phyloP scores from a whole-genome alignment of 805 yeast species.

The Metschnikowia koreensis region DNA sequence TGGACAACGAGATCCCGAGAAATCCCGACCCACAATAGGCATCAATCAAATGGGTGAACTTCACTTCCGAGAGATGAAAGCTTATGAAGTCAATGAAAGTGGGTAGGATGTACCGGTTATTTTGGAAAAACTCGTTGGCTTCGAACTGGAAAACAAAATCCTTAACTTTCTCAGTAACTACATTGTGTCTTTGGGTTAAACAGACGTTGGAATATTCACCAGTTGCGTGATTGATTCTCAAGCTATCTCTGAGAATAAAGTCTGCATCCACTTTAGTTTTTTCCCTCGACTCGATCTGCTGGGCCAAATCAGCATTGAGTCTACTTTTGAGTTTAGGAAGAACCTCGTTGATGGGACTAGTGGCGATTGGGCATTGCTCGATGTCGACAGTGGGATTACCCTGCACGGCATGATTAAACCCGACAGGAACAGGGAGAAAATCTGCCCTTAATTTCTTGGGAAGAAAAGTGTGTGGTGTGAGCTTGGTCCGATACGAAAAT shows the following conservation, averaged over 20 bases:
- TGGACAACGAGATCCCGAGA: conserved; percentile 38
- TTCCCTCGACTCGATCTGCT: conserved; percentile 5
- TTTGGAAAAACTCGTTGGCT: conserved; percentile 42
- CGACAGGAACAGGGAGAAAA: conserved; percentile 24
- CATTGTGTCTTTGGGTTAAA: conserved; percentile 24
- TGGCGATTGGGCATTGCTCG: conserved; percentile 37
- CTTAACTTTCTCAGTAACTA: conserved; percentile 36
- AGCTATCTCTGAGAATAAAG: conserved; percentile 34
- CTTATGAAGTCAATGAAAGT: conserved; percentile 31
- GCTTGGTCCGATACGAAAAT: conserved; percentile 38
- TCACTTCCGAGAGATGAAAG: conserved; percentile 12
- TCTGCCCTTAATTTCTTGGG: conserved; percentile 11
- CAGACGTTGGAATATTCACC: conserved; percentile 29
- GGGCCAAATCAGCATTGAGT: conserved; percentile 8
- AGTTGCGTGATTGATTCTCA: conserved; percentile 27
- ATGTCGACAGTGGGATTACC: conserved; percentile 30
- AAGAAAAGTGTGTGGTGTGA: conserved; percentile 38
- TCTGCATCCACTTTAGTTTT: conserved; percentile 13
- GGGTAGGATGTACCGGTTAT: conserved; percentile 44
- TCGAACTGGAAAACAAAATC: conserved; percentile 38
- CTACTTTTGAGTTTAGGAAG: conserved; percentile 18
- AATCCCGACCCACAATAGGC: conserved; percentile 49
- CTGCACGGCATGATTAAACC: conserved; percentile 29
- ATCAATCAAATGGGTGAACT: conserved; percentile 34
- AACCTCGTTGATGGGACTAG: conserved; percentile 28